phyloP scores from a whole-genome alignment of 306 rosid genomes.

The Boehmeria nivea region DNA sequence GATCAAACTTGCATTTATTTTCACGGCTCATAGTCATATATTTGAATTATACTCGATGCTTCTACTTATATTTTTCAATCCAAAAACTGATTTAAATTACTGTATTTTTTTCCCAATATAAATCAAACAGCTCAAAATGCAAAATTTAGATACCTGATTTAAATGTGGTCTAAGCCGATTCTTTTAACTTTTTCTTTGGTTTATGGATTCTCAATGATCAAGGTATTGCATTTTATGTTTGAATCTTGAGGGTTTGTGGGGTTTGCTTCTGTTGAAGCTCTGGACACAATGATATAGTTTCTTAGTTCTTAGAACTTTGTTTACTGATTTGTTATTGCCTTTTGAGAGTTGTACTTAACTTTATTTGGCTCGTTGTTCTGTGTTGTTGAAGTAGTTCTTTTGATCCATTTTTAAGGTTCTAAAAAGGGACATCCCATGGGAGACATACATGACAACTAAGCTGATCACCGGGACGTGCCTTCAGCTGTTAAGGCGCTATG shows the following conservation, averaged over 20 bases:
- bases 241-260: background rate
- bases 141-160: no score
- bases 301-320: no score
- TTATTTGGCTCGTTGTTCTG: constrained; percentile 1
- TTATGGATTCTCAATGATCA: background rate
- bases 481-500: constrained; percentile 91
- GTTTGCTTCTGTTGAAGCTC: no score
- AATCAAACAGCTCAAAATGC: no score
- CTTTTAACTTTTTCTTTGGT: background rate
- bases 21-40: no score
- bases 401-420: constrained; percentile 46
- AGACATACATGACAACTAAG: constrained; percentile 92
- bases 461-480: constrained; percentile 85
- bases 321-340: background rate
- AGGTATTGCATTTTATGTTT: background rate
- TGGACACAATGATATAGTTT: no score
- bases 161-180: background rate
- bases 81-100: background rate
- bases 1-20: no score
- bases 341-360: background rate
- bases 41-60: no score
- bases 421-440: constrained; percentile 95
- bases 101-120: no score
- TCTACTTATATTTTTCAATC: background rate
- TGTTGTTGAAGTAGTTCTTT: background rate